These are phyloP conservation scores for Cladophialophora carrionii DNA, from an alignment of 2,329 filamentous ascomycete genomes.

Conservation along the genomic window DNA sequence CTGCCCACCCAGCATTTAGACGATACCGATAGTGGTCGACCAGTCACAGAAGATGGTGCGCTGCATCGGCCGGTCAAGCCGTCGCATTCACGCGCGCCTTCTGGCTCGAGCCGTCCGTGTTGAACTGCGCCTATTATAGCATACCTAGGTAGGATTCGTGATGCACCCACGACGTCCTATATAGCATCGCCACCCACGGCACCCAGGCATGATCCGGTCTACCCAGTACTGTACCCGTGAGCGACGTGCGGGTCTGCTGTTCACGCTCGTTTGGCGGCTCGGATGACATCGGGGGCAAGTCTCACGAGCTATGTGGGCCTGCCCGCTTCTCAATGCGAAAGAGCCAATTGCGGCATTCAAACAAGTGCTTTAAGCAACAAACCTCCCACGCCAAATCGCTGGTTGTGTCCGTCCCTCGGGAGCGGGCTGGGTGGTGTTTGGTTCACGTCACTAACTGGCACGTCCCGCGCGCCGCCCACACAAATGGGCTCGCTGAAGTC, in stretches of 20 bases:
- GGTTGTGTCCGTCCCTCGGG: background rate
- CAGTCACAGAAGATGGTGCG: background rate
- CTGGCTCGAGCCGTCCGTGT: too few species aligned
- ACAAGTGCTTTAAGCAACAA: constrained; percentile 9
- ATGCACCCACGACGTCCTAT: background rate
- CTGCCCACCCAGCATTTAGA: background rate
- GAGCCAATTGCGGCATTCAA: constrained; percentile 8
- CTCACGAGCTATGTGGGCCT: constrained; percentile 9
- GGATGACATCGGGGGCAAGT: constrained; percentile 18
- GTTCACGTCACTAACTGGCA: constrained; percentile 12
- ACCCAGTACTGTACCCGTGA: background rate
- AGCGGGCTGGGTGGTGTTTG: background rate
- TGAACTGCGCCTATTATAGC: background rate
- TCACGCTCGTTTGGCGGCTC: constrained; percentile 5
- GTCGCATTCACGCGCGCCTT: background rate
- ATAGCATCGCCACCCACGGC: background rate
- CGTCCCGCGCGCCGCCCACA: background rate
- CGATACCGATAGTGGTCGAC: background rate
- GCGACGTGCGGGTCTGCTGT: background rate
- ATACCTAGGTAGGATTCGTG: background rate
- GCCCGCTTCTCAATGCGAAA: background rate
- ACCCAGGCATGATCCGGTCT: background rate
- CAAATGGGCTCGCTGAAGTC: constrained; percentile 3
- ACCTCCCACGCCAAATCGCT: constrained; percentile 14
- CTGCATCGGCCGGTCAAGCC: background rate